phyloP scores from a whole-genome alignment of 2,329 filamentous ascomycete species.

The Graphilbum ipis-grandicollis region DNA sequence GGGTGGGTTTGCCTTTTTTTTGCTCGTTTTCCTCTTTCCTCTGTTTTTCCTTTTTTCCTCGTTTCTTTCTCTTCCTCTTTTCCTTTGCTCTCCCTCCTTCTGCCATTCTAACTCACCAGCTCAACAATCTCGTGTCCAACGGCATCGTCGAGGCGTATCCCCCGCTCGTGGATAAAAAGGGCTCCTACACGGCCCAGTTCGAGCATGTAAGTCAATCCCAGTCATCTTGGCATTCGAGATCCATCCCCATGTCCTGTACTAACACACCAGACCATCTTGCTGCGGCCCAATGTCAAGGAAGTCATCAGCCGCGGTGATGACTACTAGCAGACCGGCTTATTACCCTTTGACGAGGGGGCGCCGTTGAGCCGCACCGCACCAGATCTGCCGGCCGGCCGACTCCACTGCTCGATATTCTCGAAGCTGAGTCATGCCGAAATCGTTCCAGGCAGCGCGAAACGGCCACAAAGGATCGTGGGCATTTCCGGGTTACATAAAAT shows the following conservation, averaged over 20 bases:
- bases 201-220: constrained; percentile 73
- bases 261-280: constrained; percentile 47
- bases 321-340: constrained; percentile 33
- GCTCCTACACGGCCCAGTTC: constrained; percentile 84
- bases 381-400: no score
- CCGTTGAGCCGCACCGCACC: no score
- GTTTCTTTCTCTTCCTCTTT: neutral
- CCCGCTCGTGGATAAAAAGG: constrained; percentile 79
- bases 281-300: constrained; percentile 70
- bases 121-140: constrained; percentile 69
- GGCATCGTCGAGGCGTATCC: constrained; percentile 86
- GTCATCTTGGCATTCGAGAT: neutral
- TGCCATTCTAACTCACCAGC: constrained; percentile 27
- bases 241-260: neutral
- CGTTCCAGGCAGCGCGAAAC: no score
- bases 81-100: constrained; percentile 10
- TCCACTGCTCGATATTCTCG: no score
- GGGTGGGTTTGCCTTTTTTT: constrained; percentile 35
- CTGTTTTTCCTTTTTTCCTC: no score
- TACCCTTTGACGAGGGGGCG: neutral
- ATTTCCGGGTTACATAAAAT: no score
- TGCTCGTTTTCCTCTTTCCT: neutral
- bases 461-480: no score
- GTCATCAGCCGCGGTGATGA: constrained; percentile 75
- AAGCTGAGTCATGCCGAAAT: no score